A percentile compares a stretch with the other conserved stretches of the same genome.
phyloP scores from a whole-genome alignment of 106 monocot species.

The Platanthera guangdongensis region DNA sequence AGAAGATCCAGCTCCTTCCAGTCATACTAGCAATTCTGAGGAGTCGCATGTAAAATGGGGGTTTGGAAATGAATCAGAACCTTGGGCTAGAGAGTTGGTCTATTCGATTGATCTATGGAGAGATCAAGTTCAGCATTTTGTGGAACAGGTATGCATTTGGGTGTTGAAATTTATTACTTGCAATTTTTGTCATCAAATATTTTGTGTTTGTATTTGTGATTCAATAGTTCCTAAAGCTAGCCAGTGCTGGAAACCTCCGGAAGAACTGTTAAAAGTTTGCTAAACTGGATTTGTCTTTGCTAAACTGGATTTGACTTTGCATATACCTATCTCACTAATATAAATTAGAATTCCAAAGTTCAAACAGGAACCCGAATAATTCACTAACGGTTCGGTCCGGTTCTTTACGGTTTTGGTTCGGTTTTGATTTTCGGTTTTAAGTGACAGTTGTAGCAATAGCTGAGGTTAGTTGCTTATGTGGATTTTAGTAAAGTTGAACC shows the following conservation, averaged over 20 bases:
- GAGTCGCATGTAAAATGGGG: conserved; percentile 43
- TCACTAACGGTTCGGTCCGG: too few relatives aligned
- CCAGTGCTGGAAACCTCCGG: neutral
- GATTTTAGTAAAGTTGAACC: neutral
- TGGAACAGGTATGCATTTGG: conserved; percentile 56
- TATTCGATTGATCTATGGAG: conserved; percentile 86
- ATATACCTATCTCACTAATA: neutral
- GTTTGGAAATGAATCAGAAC: conserved; percentile 74
- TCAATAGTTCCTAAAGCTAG: neutral
- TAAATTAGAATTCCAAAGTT: too few relatives aligned
- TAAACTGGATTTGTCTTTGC: neutral
- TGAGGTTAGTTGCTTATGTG: neutral
- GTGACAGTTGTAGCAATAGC: too few relatives aligned
- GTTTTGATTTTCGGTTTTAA: too few relatives aligned
- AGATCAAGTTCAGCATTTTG: conserved; percentile 81
- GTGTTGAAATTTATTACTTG: neutral
- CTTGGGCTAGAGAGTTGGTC: conserved; percentile 78
- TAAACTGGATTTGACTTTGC: too few relatives aligned
- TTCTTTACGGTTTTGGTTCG: too few relatives aligned
- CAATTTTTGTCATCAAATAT: neutral
- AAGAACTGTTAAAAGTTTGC: neutral
- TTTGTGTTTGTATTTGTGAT: neutral
- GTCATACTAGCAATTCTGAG: neutral
- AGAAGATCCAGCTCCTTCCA: conserved; percentile 61
- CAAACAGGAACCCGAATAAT: too few relatives aligned